These are phyloP conservation scores for Chlamydomonas eustigma DNA, from an alignment of 139 green algal genomes.

Conservation along the genomic window DNA sequence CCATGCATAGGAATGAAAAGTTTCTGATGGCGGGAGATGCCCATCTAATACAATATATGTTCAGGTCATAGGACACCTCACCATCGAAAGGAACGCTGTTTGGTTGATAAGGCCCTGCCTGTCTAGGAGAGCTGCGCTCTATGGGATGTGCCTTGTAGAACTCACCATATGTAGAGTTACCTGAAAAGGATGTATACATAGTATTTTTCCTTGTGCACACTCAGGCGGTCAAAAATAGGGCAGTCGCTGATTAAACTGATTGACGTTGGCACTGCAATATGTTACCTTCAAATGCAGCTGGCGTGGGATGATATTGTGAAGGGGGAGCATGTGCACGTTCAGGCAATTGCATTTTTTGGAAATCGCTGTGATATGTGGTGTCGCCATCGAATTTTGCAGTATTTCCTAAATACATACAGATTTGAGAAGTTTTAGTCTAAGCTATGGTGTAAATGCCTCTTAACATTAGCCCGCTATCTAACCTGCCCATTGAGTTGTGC, in stretches of 20 bases:
- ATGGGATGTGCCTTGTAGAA: constrained; percentile 8
- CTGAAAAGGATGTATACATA: constrained; percentile 5
- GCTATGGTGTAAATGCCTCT: not conserved
- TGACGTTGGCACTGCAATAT: not conserved
- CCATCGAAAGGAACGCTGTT: constrained; percentile 4
- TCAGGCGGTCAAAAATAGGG: too few species aligned
- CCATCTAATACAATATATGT: too few species aligned
- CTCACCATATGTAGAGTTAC: not conserved
- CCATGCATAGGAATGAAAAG: too few species aligned
- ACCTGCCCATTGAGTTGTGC: not conserved
- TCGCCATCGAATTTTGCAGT: constrained; percentile 1
- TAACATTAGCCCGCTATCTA: not conserved
- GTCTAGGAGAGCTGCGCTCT: not conserved
- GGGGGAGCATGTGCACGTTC: not conserved
- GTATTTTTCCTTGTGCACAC: too few species aligned
- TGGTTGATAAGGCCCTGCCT: not conserved
- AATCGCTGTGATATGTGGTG: constrained; percentile 1
- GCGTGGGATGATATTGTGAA: not conserved
- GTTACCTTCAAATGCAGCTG: constrained; percentile 6
- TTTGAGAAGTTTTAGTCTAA: not conserved
- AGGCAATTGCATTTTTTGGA: not conserved
- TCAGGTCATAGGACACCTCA: too few species aligned
- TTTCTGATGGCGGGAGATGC: too few species aligned
- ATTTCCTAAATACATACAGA: not conserved
- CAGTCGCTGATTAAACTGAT: too few species aligned